Evolutionary conservation across 495 filamentous ascomycete genomes (phyloP), one percentile per base, ranked within the genome.

Genomic region (Daldinia decipiens): DNA sequence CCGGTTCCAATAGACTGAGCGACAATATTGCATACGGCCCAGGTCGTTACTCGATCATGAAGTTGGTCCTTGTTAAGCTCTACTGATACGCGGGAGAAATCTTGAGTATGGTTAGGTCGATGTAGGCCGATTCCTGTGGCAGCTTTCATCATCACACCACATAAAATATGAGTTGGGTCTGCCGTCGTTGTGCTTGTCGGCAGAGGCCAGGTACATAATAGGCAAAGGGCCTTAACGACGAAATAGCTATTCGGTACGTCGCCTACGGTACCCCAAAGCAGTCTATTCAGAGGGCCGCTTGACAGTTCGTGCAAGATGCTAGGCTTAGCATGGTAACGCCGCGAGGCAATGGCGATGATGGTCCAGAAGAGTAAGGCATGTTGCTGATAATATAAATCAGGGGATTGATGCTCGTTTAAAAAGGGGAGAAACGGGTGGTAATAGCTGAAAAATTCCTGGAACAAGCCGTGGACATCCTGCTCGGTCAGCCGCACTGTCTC

Each of bases 11-110:
- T 90, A 59, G 91, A 92, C 78, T 97, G 93, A n/a, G 93, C 90
- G 51, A 97, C 93, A 74, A 95, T 93, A 76, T 97, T 97, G 75
- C 92, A 95, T 11, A 93, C 89, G 15, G 93, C 93, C 94, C 94
- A 97, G 0, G 94, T 97, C 64, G 88, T 87, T 50, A 97, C 89
- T 59, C 94, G 87, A 74, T 97, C 94, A 70, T 89, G 87, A 61
- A 97, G 83, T 67, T 97, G 92, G 70, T 94, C 92, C 64, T 92
- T 91, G 69, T 91, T 92, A 36, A 97, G 85, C 70, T 95, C 91
- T 17, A 97, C 88, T 4, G 89, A 88, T 43, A 92, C 91, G 24
- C 93, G 88, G 27, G 91, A 92, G 79, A 97, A 97, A 79, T 97
- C 94, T 76, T 97, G 93, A 19, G 91, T 90, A 79, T 97, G 92